Conservation (phyloP, 2,329 filamentous ascomycete species). For the Salinomyces thailandicus region DNA sequence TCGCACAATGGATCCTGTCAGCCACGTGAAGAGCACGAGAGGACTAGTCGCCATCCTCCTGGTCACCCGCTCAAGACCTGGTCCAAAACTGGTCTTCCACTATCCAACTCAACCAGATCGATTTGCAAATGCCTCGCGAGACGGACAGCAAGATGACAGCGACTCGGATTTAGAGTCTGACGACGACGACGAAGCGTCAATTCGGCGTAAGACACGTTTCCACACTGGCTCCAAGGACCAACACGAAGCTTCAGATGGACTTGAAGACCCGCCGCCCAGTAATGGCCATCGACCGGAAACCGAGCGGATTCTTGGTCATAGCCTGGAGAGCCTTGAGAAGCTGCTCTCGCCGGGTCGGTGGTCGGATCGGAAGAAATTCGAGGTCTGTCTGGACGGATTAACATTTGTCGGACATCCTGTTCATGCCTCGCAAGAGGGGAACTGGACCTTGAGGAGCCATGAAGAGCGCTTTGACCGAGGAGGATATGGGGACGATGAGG, state of each 20-base stretch:
- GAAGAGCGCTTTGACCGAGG: not conserved
- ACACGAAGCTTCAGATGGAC: not conserved
- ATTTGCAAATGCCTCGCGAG: not conserved
- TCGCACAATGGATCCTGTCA: too few relatives aligned
- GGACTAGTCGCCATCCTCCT: constrained; percentile 58
- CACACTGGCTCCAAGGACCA: not conserved
- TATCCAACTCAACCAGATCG: constrained; percentile 50
- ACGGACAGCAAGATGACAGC: not conserved
- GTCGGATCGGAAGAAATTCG: constrained; percentile 72
- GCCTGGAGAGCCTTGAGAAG: constrained; percentile 62
- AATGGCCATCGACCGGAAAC: too few relatives aligned
- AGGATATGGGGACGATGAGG: not conserved
- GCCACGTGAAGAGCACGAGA: too few relatives aligned
- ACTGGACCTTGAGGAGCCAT: constrained; percentile 14
- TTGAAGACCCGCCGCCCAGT: not conserved
- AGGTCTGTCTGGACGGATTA: constrained; percentile 69
- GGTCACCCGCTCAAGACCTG: constrained; percentile 64
- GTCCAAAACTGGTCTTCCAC: constrained; percentile 75
- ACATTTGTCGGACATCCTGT: constrained; percentile 75
- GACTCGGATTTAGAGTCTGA: constrained; percentile 11
- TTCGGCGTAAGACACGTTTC: not conserved
- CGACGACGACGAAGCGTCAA: constrained; percentile 4
- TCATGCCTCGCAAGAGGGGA: constrained; percentile 62
- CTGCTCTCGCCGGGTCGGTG: constrained; percentile 58
- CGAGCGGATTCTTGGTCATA: constrained; percentile 16